Percentiles rank a stretch among this genome's conserved stretches.
Evolutionary conservation across 192 early-diverging fungal genomes (phyloP).

Genomic region (Gryganskiella cystojenkinii): DNA sequence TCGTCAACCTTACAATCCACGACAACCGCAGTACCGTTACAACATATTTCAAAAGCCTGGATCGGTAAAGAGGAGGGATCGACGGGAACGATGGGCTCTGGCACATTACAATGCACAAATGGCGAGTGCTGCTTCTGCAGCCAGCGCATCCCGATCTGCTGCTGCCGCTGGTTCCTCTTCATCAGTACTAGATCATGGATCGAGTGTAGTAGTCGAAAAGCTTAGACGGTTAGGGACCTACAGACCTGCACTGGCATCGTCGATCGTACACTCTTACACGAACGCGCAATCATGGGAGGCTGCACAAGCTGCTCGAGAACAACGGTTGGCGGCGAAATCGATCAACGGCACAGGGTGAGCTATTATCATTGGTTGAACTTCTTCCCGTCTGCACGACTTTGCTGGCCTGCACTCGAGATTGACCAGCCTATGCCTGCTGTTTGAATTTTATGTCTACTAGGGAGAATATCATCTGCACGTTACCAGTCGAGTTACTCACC

Average conservation of each 20-base stretch:
- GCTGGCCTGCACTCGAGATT: neutral
- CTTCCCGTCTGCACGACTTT: neutral
- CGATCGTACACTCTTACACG: conserved; percentile 40
- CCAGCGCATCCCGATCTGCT: neutral
- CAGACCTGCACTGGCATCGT: conserved; percentile 39
- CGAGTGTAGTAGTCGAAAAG: conserved; percentile 7
- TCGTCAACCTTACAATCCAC: neutral
- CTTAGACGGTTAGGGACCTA: conserved; percentile 23
- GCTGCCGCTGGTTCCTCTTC: neutral
- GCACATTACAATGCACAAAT: conserved; percentile 7
- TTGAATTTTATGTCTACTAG: conserved; percentile 1
- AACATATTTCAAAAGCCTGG: conserved; percentile 38
- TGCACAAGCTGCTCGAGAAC: conserved; percentile 31
- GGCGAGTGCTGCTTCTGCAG: conserved; percentile 2
- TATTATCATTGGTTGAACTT: neutral
- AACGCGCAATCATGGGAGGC: conserved; percentile 38
- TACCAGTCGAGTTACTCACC: conserved; percentile 38
- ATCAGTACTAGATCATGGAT: neutral
- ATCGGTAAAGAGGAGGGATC: conserved; percentile 29
- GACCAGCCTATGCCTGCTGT: neutral
- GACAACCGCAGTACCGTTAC: neutral
- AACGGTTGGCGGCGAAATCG: conserved; percentile 32
- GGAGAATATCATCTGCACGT: conserved; percentile 26
- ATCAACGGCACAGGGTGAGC: conserved; percentile 20
- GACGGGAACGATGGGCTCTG: conserved; percentile 12